Base-by-base conservation (phyloP, 1,139 yeast species). In the Geotrichum histeridarum region DNA sequence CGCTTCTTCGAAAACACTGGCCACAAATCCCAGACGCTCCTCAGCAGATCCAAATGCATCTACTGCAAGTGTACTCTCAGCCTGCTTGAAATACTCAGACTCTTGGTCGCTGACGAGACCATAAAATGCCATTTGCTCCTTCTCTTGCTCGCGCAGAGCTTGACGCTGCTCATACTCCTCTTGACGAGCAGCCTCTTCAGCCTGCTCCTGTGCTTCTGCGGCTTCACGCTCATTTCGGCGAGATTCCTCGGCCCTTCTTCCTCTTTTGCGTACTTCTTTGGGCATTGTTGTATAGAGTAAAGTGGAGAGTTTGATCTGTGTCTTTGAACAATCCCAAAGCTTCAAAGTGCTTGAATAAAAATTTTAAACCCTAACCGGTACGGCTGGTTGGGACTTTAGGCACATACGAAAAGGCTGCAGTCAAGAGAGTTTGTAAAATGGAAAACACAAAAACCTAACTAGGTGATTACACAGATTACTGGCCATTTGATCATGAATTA, bases 1-100 rank as follows among this genome's bases (percentile, higher is more conserved):
- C 33, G 91, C 81, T 73, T 93, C 99, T 62, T 86, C 95, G 60
- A 87, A 77, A 4, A 89, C 91, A 62, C 91, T 84, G 9, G 77
- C 70, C 32, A 89, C 82, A 66, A 91, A 90, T 1, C 86, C 84
- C 4, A 70, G 71, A 63, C 84, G 80, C 61, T 90, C 97, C 55
- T 87, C 96, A 1, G 79, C 75, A 15, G 77, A 74, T 39, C 82
- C 89, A 67, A 93, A 89, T 0, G 95, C 85, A 69, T 90, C 83
- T 46, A 89, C 79, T 51, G 90, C 83, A 51, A 93, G 74, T 0
- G 95, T 86, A 8, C 91, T 81, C 70, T 91, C 98, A 0, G 97
- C 96, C 66, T 84, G 90, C 65, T 88, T 88, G 74, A 91, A 93
- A 69, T 93, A 93, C 61, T 89, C 96, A 48, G 88, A 71, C 69